A percentile compares a stretch with the other conserved stretches of the same genome.
These are phyloP conservation scores for Lasiodiplodia gonubiensis DNA, from an alignment of 2,329 filamentous ascomycete genomes.

Conservation along the genomic window DNA sequence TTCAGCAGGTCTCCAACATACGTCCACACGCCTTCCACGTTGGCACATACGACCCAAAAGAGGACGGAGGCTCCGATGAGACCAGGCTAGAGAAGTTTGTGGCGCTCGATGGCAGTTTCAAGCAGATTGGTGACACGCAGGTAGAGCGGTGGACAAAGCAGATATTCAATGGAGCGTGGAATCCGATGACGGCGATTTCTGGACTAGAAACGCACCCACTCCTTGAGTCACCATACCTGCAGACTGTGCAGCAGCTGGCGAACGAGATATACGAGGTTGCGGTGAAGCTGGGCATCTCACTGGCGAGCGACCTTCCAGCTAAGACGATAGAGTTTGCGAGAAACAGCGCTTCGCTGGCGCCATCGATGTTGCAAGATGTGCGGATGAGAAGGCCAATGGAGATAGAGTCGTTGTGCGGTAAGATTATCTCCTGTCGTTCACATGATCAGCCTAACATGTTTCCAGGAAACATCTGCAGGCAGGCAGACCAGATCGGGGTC, in stretches of 20 bases:
- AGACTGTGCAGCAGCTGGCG: conserved; percentile 32
- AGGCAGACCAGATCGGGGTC: conserved; percentile 19
- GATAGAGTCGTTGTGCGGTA: conserved; percentile 34
- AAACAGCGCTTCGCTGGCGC: conserved; percentile 31
- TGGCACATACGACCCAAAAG: conserved; percentile 22
- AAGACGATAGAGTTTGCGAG: conserved; percentile 31
- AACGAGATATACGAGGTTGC: conserved; percentile 33
- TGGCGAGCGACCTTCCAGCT: conserved; percentile 30
- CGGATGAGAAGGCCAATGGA: conserved; percentile 34
- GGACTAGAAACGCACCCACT: conserved; percentile 34
- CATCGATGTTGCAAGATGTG: conserved; percentile 36
- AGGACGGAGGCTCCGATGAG: conserved; percentile 1
- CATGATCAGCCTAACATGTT: background rate
- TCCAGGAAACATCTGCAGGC: conserved; percentile 19
- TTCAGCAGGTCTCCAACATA: conserved; percentile 33
- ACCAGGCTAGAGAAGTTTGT: conserved; percentile 29
- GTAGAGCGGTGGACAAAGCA: conserved; percentile 36
- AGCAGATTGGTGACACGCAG: conserved; percentile 29
- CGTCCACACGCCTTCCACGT: conserved; percentile 32
- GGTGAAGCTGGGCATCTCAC: conserved; percentile 29
- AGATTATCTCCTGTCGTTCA: background rate
- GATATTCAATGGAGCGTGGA: conserved; percentile 36
- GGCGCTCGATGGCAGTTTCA: conserved; percentile 32
- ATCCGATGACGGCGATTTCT: conserved; percentile 32
- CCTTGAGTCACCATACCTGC: conserved; percentile 29